Percentiles rank a stretch among this genome's conserved stretches.
Conservation (phyloP, 192 early-diverging fungal genomes). For the Phlyctochytrium arcticum region DNA sequence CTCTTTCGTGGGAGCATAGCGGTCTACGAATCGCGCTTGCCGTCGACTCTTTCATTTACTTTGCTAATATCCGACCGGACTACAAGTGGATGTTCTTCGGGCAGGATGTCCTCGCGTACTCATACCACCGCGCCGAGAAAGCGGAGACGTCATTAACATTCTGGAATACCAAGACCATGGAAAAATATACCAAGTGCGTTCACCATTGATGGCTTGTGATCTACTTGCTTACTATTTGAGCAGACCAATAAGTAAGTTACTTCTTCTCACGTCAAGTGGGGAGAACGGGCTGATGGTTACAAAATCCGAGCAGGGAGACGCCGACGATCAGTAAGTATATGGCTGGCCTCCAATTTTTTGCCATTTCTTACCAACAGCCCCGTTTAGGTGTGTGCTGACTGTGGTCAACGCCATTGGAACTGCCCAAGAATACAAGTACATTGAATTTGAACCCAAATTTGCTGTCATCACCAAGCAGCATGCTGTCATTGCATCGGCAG, state of each 20-base stretch:
- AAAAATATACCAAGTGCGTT: slow-evolving; percentile 44
- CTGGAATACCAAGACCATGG: slow-evolving; percentile 57
- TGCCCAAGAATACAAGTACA: slow-evolving; percentile 45
- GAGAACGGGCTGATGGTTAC: slow-evolving; percentile 49
- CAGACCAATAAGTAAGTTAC: slow-evolving; percentile 38
- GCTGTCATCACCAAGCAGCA: slow-evolving; percentile 40
- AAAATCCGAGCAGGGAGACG: slow-evolving; percentile 34
- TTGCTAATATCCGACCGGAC: slow-evolving; percentile 56
- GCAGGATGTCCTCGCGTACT: slow-evolving; percentile 47
- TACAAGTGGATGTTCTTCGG: slow-evolving; percentile 52
- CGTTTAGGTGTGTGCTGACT: slow-evolving; percentile 36
- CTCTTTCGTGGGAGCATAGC: slow-evolving; percentile 55
- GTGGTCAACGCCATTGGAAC: slow-evolving; percentile 57
- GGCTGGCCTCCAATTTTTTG: not conserved
- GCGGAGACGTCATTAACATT: slow-evolving; percentile 42
- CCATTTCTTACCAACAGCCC: not conserved
- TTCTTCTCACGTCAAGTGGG: slow-evolving; percentile 36
- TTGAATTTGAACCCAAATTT: slow-evolving; percentile 48
- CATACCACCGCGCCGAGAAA: slow-evolving; percentile 38
- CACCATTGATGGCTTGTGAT: not conserved
- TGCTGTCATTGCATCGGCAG: slow-evolving; percentile 41
- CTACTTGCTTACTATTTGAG: not conserved
- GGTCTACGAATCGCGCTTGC: slow-evolving; percentile 55
- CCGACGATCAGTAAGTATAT: not conserved
- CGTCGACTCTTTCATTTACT: slow-evolving; percentile 60